phyloP scores from a whole-genome alignment of 257 asterid genomes.

The Osmanthus fragrans region DNA sequence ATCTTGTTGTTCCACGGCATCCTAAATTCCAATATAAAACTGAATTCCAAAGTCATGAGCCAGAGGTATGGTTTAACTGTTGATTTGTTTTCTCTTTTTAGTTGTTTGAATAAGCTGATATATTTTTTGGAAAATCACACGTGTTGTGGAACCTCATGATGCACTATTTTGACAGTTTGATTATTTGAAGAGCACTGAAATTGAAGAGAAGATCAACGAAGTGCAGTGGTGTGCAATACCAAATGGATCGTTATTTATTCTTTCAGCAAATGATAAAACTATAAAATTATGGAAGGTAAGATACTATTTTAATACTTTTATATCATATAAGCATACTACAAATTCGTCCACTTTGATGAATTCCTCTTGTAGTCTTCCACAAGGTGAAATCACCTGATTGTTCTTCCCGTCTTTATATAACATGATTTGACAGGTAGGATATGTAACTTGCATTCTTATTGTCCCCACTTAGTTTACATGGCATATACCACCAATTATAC shows the following conservation, averaged over 20 bases:
- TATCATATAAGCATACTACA: neutral
- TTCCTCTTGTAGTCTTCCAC: neutral
- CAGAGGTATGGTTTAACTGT: conserved; percentile 56
- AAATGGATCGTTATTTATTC: conserved; percentile 57
- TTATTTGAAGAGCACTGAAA: conserved; percentile 80
- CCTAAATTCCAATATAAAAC: conserved; percentile 71
- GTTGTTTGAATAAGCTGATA: neutral
- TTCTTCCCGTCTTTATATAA: neutral
- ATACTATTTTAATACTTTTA: conserved; percentile 11
- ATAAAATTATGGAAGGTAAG: conserved; percentile 86
- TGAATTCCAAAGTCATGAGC: conserved; percentile 92
- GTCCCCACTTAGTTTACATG: neutral
- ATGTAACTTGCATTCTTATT: neutral
- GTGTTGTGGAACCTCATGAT: conserved; percentile 29
- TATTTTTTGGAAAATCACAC: conserved; percentile 15
- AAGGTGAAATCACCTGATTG: neutral
- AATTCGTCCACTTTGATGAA: neutral
- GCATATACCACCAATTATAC: neutral
- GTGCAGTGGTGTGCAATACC: conserved; percentile 61
- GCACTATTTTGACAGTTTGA: conserved; percentile 59
- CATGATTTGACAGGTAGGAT: neutral
- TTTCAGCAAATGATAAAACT: conserved; percentile 82
- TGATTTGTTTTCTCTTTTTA: neutral
- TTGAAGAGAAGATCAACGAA: conserved; percentile 78
- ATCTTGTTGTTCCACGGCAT: conserved; percentile 39